These are phyloP conservation scores for Botrytis sinoallii DNA, from an alignment of 2,329 filamentous ascomycete species.

Conservation along the genomic window DNA sequence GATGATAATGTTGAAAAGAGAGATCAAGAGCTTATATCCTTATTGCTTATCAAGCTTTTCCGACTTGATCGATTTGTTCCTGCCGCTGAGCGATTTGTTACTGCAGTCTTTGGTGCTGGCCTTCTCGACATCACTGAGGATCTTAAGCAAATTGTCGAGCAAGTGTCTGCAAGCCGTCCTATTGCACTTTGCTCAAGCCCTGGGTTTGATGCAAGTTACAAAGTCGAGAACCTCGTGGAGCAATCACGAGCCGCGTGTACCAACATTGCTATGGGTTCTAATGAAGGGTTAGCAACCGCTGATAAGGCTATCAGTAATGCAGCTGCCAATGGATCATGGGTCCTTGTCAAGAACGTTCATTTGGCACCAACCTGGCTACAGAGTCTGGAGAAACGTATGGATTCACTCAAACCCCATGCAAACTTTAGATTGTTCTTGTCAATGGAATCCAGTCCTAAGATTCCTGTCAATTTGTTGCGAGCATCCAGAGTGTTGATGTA, in stretches of 20 bases:
- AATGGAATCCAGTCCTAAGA: slow-evolving; percentile 96
- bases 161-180: slow-evolving; percentile 79
- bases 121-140: slow-evolving; percentile 84
- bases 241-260: slow-evolving; percentile 78
- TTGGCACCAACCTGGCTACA: slow-evolving; percentile 94
- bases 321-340: slow-evolving; percentile 89
- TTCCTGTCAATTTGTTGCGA: slow-evolving; percentile 90
- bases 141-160: slow-evolving; percentile 76
- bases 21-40: slow-evolving; percentile 76
- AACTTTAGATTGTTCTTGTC: slow-evolving; percentile 95
- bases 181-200: slow-evolving; percentile 92
- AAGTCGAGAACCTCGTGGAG: slow-evolving; percentile 93
- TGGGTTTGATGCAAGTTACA: slow-evolving; percentile 98
- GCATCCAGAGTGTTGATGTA: slow-evolving; percentile 95
- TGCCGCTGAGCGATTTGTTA: slow-evolving; percentile 85
- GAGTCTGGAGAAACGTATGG: slow-evolving; percentile 93
- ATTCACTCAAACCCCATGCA: slow-evolving; percentile 87
- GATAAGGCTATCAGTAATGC: slow-evolving; percentile 95
- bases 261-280: slow-evolving; percentile 98
- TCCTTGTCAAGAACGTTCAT: slow-evolving; percentile 98
- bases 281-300: slow-evolving; percentile 85
- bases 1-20: slow-evolving; percentile 59
- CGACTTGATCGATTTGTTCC: slow-evolving; percentile 94
- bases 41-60: slow-evolving; percentile 90
- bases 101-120: slow-evolving; percentile 76